Base-by-base conservation (phyloP, 2,329 filamentous ascomycete genomes). In the Penicillium sp. region DNA sequence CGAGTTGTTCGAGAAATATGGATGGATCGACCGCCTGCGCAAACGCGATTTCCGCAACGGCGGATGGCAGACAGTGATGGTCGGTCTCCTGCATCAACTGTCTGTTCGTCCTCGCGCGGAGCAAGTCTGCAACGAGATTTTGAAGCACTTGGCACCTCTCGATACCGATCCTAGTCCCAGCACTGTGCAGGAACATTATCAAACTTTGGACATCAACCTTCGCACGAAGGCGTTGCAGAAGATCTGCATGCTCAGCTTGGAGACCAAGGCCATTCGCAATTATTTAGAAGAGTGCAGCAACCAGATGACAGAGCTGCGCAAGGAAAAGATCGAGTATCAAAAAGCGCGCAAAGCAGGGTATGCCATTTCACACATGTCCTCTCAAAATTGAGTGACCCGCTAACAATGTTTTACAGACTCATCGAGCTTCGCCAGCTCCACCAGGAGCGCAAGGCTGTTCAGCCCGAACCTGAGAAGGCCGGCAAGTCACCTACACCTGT, bases 301-400 rank as follows among this genome's bases (percentile, higher is more conserved):
- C 68, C 90, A 91, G 50, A 97, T 97, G 92, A 99, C 94, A 1
- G 86, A 87, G 51, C 91, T 95, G 68, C 87, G 94, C 47, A 99
- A 99, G 74, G 90, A 95, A 70, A 97, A 96, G 77, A 96, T 97
- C 57, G 91, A 96, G 61, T 89, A 86, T 75, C 93, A 97, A 75
- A 85, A 92, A 61, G 85, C 89, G 63, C 86, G 89, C 60, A 88
- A 87, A 71, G 75, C 78, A 62, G 74, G 79, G 79, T 84, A 77
- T 75, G 82, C 79, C 29, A 27, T 27, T 27, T 6, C 24, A 6
- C 4, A 8, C 24, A 6, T 27, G 24, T 27, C 24, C 24, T 8
- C 1, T 27, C 24, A 6, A 6, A 27, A 2, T 27, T 27, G 47
- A 18, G 34, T 43, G 21, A 42, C 48, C 55, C 32, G 40, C 60